phyloP scores from a whole-genome alignment of 2,329 filamentous ascomycete species.

The Clonostachys solani region DNA sequence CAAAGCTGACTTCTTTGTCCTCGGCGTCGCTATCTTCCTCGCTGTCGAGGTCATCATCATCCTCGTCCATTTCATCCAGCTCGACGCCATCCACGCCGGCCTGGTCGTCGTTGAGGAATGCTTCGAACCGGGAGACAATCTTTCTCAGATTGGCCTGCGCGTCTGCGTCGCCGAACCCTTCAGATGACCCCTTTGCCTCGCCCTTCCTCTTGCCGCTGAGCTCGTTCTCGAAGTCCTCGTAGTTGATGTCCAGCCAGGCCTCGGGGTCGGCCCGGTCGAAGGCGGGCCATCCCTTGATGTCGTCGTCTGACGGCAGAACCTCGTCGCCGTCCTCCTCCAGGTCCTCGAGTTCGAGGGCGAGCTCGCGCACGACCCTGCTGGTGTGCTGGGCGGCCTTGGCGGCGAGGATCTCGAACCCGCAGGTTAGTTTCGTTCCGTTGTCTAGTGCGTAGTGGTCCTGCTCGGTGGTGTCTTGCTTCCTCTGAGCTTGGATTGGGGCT shows the following conservation, averaged over 20 bases:
- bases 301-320: constrained; percentile 63
- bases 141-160: constrained; percentile 77
- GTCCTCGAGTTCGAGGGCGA: constrained; percentile 73
- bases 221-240: constrained; percentile 81
- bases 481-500: constrained; percentile 12
- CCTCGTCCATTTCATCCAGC: constrained; percentile 65
- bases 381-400: constrained; percentile 63
- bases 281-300: constrained; percentile 68
- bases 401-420: constrained; percentile 86
- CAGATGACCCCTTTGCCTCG: constrained; percentile 16
- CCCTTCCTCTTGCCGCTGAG: constrained; percentile 45
- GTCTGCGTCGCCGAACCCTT: constrained; percentile 58
- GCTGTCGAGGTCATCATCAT: constrained; percentile 47
- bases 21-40: constrained; percentile 59
- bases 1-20: constrained; percentile 73
- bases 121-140: constrained; percentile 90
- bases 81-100: constrained; percentile 78
- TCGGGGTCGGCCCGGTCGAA: constrained; percentile 71
- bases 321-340: constrained; percentile 65
- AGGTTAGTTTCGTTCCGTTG: constrained; percentile 83
- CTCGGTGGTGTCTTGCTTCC: background rate
- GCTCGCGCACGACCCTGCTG: constrained; percentile 66
- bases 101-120: constrained; percentile 81
- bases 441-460: constrained; percentile 39
- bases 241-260: constrained; percentile 88